phyloP scores from a whole-genome alignment of 768 basidiomycete genomes.

The Leccinum sublutescens region DNA sequence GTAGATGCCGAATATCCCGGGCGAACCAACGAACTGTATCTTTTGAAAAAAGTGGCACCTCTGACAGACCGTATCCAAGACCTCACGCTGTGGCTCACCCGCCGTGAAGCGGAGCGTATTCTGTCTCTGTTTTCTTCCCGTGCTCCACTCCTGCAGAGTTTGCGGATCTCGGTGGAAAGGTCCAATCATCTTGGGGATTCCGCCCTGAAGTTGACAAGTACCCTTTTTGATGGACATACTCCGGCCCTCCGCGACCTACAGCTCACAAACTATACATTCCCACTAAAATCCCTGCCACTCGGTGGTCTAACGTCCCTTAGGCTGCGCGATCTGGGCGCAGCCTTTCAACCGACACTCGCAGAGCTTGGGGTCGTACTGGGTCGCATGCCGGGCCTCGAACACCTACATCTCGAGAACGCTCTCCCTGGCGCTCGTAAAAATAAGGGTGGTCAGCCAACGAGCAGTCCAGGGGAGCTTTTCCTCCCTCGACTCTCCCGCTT shows the following conservation, averaged over 20 bases:
- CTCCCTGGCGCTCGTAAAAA: constrained; percentile 25
- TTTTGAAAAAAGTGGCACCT: constrained; percentile 32
- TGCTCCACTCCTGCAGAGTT: constrained; percentile 35
- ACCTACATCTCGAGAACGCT: constrained; percentile 36
- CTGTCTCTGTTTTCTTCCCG: constrained; percentile 22
- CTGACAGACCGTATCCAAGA: constrained; percentile 36
- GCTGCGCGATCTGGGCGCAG: constrained; percentile 28
- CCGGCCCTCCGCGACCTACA: constrained; percentile 38
- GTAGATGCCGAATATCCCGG: constrained; percentile 29
- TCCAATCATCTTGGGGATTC: constrained; percentile 17
- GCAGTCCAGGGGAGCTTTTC: constrained; percentile 1
- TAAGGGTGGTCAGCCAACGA: background rate
- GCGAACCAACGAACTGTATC: constrained; percentile 24
- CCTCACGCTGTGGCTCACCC: constrained; percentile 27
- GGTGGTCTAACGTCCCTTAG: constrained; percentile 37
- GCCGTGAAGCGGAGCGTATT: constrained; percentile 25
- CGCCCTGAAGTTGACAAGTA: constrained; percentile 23
- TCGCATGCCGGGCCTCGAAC: constrained; percentile 34
- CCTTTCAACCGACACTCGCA: constrained; percentile 29
- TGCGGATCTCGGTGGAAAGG: constrained; percentile 24
- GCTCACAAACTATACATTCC: constrained; percentile 34
- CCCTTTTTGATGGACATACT: constrained; percentile 32
- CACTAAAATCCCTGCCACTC: constrained; percentile 38
- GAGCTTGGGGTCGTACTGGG: constrained; percentile 36
- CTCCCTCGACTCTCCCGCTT: constrained; percentile 16